Base-by-base conservation (phyloP, 1,284 basidiomycete species). In the Afroboletus lepidellus region DNA sequence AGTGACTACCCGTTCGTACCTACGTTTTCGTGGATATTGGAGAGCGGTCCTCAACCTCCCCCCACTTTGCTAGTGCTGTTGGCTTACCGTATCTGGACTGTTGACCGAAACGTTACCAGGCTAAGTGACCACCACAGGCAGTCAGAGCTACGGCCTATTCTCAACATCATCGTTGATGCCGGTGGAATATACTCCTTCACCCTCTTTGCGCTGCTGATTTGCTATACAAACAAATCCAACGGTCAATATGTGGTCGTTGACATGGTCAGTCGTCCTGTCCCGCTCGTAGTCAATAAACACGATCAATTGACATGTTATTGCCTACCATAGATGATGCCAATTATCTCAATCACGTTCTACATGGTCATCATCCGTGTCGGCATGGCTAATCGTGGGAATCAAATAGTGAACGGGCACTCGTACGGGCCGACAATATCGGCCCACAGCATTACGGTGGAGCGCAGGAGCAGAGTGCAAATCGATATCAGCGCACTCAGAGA, bases 301-400 rank as follows among this genome's bases (percentile, higher is more conserved):
- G 7, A 16, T 18, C 16, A 16, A 33, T 51, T 52, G 23, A 56
- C 8, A 18, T 16, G 12, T 27, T 11, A 16, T 18, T 33, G 1
- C 21, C 27, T n/a, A 47, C 9, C 29, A 25, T n/a, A 64, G 53
- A 51, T 58, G 23, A 51, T 47, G 34, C 62, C 60, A 8, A 49
- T 64, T 36, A 62, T 61, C 24, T 64, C 60, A 7, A 64, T 61
- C 49, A 60, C 60, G 23, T 64, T 64, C 44, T 64, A 61, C 20
- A 61, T 61, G 60, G 51, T 61, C 23, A 61, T 62, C 4, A 62
- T 61, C 9, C 60, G 62, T 6, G 53, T 60, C 7, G 60, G 57
- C 3, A 13, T 63, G 23, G 42, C 58, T 15, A 47, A 51, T 20
- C 48, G 44, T 15, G 37, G 21, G 11, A 53, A n/a, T 27, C 53